phyloP scores from a whole-genome alignment of 23 red algal genomes.

The Gracilaria vermiculophylla region DNA sequence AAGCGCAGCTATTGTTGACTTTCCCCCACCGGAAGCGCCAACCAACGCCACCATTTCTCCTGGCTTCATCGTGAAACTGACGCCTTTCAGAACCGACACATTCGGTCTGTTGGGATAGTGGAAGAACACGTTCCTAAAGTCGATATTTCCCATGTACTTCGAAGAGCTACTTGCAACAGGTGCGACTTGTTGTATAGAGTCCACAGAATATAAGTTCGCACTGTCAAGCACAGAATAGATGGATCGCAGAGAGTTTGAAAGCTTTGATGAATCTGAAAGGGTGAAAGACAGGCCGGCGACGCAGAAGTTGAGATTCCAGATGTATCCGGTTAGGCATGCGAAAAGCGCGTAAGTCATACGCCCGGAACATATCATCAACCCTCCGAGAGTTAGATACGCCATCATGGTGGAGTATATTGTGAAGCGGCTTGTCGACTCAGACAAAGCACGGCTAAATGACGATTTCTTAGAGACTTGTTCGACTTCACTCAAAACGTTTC shows the following conservation, averaged over 20 bases:
- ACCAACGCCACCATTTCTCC: constrained; percentile 73
- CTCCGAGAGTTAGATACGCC: constrained; percentile 18
- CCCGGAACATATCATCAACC: constrained; percentile 34
- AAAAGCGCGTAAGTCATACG: constrained; percentile 31
- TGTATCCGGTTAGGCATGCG: constrained; percentile 42
- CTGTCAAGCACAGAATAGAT: constrained; percentile 33
- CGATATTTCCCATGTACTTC: constrained; percentile 15
- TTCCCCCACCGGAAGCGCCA: constrained; percentile 75
- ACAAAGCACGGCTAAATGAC: not conserved
- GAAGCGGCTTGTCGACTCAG: constrained; percentile 38
- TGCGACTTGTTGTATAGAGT: not conserved
- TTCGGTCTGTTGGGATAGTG: constrained; percentile 69
- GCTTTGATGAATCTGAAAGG: constrained; percentile 36
- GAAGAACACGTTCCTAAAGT: constrained; percentile 66
- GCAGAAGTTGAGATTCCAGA: constrained; percentile 64
- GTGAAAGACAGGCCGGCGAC: constrained; percentile 45
- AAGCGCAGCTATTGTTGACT: constrained; percentile 69
- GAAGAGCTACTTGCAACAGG: not conserved
- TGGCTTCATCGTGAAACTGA: constrained; percentile 52
- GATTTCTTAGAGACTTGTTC: constrained; percentile 18
- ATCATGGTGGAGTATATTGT: constrained; percentile 38
- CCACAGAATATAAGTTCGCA: constrained; percentile 10
- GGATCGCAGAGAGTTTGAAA: constrained; percentile 7
- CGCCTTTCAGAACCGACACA: constrained; percentile 45
- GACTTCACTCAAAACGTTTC: not conserved